These are phyloP conservation scores for Trichoderma gracile DNA, from an alignment of 2,329 filamentous ascomycete genomes.

Conservation along the genomic window DNA sequence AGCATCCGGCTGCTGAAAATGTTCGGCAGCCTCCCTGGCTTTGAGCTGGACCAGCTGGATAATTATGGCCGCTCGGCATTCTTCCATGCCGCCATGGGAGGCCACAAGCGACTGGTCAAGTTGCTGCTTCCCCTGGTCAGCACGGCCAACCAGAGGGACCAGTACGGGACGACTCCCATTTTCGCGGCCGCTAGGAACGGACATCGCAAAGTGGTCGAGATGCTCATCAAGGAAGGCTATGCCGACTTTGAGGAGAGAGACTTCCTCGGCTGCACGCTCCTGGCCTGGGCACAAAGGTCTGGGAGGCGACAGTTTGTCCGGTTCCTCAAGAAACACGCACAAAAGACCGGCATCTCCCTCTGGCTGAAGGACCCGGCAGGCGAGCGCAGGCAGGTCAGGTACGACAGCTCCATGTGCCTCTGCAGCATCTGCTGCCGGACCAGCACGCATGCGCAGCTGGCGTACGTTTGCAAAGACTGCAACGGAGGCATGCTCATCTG, in stretches of 20 bases:
- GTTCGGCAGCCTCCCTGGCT: constrained; percentile 1
- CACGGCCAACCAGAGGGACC: constrained; percentile 8
- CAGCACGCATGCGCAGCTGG: constrained; percentile 3
- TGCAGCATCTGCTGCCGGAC: constrained; percentile 22
- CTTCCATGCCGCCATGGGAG: constrained; percentile 26
- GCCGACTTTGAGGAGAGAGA: constrained; percentile 18
- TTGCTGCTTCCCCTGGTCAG: constrained; percentile 9
- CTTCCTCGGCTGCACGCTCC: constrained; percentile 13
- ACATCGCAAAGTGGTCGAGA: constrained; percentile 9
- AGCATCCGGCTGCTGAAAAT: background rate
- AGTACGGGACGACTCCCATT: constrained; percentile 24
- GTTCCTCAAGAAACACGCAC: background rate
- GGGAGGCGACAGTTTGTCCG: constrained; percentile 7
- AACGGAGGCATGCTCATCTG: constrained; percentile 19
- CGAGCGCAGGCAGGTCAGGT: background rate
- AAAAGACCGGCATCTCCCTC: background rate
- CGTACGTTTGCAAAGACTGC: constrained; percentile 23
- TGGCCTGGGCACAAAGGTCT: constrained; percentile 9
- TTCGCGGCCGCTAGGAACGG: constrained; percentile 25
- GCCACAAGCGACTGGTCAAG: constrained; percentile 12
- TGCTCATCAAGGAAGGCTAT: background rate
- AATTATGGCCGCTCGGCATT: constrained; percentile 19
- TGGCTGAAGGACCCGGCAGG: constrained; percentile 13
- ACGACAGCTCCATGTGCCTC: constrained; percentile 10
- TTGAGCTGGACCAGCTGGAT: constrained; percentile 17